Base-by-base conservation (phyloP, 1,139 yeast species). In the Saccharomyces hybrid region DNA sequence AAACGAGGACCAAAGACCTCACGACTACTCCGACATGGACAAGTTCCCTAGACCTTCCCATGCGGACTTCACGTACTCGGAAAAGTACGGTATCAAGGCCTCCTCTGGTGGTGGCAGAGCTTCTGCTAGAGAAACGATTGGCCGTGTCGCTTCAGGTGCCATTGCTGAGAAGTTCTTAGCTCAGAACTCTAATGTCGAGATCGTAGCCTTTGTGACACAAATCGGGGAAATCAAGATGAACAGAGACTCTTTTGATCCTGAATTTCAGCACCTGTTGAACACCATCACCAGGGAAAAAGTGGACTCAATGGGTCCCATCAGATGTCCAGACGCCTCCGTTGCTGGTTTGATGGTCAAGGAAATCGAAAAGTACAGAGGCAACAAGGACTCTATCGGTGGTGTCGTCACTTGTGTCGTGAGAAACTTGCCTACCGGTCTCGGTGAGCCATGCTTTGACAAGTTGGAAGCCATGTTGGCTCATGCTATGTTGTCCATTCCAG, bases 131-230 rank as follows among this genome's bases (percentile, higher is more conserved):
- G 99, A 93, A 73, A 93, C 99, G 51, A 93, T 95, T 64, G 99
- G 98, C 54, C 81, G 99, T 71, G 99, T 93, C 53, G 99, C 99
- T 51, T 99, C 98, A 13, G 98, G 98, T 62, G 98, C 97, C 56
- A 84, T 93, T 71, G 99, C 99, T 48, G 99, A 93, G 71, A 91
- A 90, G 74, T 83, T 89, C 62, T 79, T 93, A 67, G 69, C 75
- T 53, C 83, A 85, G 64, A 86, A 88, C 54, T 84, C 86, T 68
- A 81, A 82, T 57, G 95, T 93, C 50, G 99, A 95, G 72, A 89
- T 93, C 66, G 97, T 93, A 44, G 99, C 98, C 0, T 93, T 95
- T 73, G 98, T 93, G 32, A 82, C 95, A 16, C 86, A 88, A 57
- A 96, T 93, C 59, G 99, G 99, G 41, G 77, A 78, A 38, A 77